Evolutionary conservation across 2,329 filamentous ascomycete species (phyloP), one percentile per base, ranked within the genome.

Genomic region (Cladosporium sp.): DNA sequence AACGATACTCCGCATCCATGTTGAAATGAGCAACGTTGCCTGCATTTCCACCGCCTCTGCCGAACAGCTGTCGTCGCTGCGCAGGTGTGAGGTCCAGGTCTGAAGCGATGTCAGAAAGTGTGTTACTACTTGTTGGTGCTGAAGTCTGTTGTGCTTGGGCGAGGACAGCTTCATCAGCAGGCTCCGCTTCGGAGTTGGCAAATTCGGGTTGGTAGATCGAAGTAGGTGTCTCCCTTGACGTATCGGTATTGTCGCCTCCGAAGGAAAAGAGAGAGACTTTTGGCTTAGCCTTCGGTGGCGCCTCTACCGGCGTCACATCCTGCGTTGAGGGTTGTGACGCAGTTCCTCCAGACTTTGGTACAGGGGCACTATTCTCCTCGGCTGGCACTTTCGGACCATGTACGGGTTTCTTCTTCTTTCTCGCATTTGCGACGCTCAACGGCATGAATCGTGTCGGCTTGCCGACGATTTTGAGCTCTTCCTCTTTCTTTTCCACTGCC

Each of bases 371-470:
- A 10, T 22, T 42, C 7, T 42, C 39, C 12, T 12, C 28, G 3
- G 24, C 39, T 7, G 56, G 28, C 36, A 20, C 19, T 25, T 25
- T 60, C 32, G n/a, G 20, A 13, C 36, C 32, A 28, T 45, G 24
- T 32, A 71, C 71, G 58, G 78, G 57, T 66, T 82, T 86, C 75
- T 87, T 90, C 75, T 89, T 91, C 61, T 82, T 83, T 28, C 85
- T 80, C 61, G 88, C 90, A 60, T 90, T 82, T 15, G 86, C 84
- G 13, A 97, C 91, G 1, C 92, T 96, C 36, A 97, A 77, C 3
- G 93, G 93, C 69, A 87, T 89, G 73, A 97, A 97, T 84, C 91
- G 89, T 72, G 92, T 83, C 12, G 91, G 84, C 65, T 92, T 94
- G 19, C 89, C 89, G 2, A 87, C 82, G 13, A 89, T 74, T 73